These are phyloP conservation scores for Shiraia bambusicola DNA, from an alignment of 2,329 filamentous ascomycete genomes.

Conservation along the genomic window DNA sequence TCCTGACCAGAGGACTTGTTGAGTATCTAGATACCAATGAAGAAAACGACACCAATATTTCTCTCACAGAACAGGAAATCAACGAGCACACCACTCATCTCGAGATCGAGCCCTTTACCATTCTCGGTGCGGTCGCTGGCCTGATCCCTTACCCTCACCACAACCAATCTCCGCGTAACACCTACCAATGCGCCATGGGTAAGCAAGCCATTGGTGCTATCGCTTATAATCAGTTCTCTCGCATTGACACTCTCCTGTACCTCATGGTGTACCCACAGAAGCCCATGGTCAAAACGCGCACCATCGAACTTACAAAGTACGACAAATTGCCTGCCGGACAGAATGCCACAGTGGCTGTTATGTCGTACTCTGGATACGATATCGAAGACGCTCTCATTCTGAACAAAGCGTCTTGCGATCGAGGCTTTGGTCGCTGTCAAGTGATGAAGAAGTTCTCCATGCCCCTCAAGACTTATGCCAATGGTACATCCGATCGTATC, in stretches of 20 bases:
- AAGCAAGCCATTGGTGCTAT: slow-evolving; percentile 99
- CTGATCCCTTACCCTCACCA: slow-evolving; percentile 98
- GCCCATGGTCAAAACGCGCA: slow-evolving; percentile 95
- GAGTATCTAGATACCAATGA: slow-evolving; percentile 99
- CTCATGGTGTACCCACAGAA: slow-evolving; percentile 97
- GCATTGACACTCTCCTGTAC: slow-evolving; percentile 94
- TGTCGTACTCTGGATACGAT: slow-evolving; percentile 99
- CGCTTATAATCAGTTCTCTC: slow-evolving; percentile 95
- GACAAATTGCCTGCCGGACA: slow-evolving; percentile 96
- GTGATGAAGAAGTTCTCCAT: slow-evolving; percentile 95
- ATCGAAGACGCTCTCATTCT: slow-evolving; percentile 97
- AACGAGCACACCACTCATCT: slow-evolving; percentile 84
- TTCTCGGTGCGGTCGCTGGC: slow-evolving; percentile 91
- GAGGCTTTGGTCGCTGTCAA: slow-evolving; percentile 94
- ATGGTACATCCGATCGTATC: slow-evolving; percentile 66
- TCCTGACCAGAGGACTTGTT: slow-evolving; percentile 82
- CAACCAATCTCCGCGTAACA: slow-evolving; percentile 98
- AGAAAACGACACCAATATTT: slow-evolving; percentile 93
- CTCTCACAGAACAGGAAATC: slow-evolving; percentile 84
- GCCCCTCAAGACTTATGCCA: slow-evolving; percentile 84
- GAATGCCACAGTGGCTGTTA: slow-evolving; percentile 96
- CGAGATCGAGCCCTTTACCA: slow-evolving; percentile 97
- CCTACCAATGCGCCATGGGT: slow-evolving; percentile 99
- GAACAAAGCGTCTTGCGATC: slow-evolving; percentile 93
- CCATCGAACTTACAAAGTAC: slow-evolving; percentile 94